These are phyloP conservation scores for Coemansia sp. DNA, from an alignment of 192 early-diverging fungal genomes.

Conservation along the genomic window DNA sequence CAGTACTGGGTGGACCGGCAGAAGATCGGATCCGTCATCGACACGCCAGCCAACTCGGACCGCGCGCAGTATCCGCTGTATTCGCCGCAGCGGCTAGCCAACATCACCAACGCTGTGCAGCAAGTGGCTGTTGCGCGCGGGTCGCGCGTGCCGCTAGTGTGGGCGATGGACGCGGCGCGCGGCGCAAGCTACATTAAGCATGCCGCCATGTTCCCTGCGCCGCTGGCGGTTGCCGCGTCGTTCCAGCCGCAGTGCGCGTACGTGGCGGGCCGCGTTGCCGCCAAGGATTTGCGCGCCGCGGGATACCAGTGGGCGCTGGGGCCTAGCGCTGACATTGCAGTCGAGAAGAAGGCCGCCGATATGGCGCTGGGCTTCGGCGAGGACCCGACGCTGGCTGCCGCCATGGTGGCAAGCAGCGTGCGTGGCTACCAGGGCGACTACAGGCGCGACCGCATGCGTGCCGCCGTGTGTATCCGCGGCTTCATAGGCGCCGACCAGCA, in stretches of 20 bases:
- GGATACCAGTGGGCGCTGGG: slow-evolving; percentile 59
- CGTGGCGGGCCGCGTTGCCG: slow-evolving; percentile 57
- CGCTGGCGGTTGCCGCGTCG: slow-evolving; percentile 57
- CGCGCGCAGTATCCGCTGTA: slow-evolving; percentile 46
- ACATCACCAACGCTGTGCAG: slow-evolving; percentile 56
- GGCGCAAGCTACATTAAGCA: slow-evolving; percentile 59
- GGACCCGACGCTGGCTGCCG: slow-evolving; percentile 54
- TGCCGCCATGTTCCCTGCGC: slow-evolving; percentile 60
- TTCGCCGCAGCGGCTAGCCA: slow-evolving; percentile 48
- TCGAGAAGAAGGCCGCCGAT: slow-evolving; percentile 55
- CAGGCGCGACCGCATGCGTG: slow-evolving; percentile 58
- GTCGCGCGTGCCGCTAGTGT: slow-evolving; percentile 58
- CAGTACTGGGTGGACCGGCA: slow-evolving; percentile 54
- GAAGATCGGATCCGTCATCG: slow-evolving; percentile 59
- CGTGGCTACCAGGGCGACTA: slow-evolving; percentile 65
- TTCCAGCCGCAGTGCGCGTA: slow-evolving; percentile 60
- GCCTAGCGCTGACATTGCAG: slow-evolving; percentile 56
- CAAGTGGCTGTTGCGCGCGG: slow-evolving; percentile 52
- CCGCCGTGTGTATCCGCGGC: slow-evolving; percentile 61
- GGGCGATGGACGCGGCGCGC: slow-evolving; percentile 56
- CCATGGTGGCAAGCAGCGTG: slow-evolving; percentile 57
- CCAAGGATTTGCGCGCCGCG: slow-evolving; percentile 60
- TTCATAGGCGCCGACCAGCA: slow-evolving; percentile 54
- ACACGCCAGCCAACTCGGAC: slow-evolving; percentile 53
- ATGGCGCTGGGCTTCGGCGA: slow-evolving; percentile 54